Percentiles rank a stretch among this genome's conserved stretches.
Conservation (phyloP, 306 rosid species). For the Glycyrrhiza uralensis region DNA sequence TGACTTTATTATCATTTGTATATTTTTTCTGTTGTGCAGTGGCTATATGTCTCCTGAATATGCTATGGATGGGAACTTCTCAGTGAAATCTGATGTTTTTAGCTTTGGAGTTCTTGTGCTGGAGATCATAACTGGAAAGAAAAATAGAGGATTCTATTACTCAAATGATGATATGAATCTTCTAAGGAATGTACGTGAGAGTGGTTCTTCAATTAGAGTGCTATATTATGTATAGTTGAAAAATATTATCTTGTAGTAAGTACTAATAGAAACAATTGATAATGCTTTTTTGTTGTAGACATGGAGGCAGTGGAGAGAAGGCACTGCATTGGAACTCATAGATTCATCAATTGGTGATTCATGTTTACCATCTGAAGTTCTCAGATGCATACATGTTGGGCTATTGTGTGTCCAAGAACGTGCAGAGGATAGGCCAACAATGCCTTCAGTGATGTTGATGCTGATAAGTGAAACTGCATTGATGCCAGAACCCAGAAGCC, state of each 20-base stretch:
- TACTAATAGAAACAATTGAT: constrained; percentile 5
- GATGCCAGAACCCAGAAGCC: constrained; percentile 62
- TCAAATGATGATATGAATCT: constrained; percentile 56
- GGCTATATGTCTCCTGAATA: constrained; percentile 85
- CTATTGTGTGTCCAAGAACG: constrained; percentile 59
- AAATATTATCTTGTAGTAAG: background rate
- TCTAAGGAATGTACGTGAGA: constrained; percentile 48
- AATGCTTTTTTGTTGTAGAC: constrained; percentile 44
- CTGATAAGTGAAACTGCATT: constrained; percentile 57
- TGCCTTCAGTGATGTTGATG: constrained; percentile 64
- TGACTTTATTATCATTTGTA: background rate
- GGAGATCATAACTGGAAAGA: constrained; percentile 63
- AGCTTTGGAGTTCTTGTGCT: constrained; percentile 73
- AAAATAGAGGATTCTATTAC: constrained; percentile 60
- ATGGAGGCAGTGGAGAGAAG: constrained; percentile 70
- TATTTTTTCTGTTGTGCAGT: constrained; percentile 27
- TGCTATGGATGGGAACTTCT: constrained; percentile 73
- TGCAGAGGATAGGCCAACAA: constrained; percentile 55
- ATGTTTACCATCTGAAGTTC: constrained; percentile 42
- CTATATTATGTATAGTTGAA: constrained; percentile 2
- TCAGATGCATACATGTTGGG: constrained; percentile 72
- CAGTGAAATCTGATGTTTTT: constrained; percentile 69
- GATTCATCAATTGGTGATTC: constrained; percentile 51
- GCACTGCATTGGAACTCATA: constrained; percentile 46
- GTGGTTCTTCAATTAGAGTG: background rate